These are phyloP conservation scores for Penicillium turbatum DNA, from an alignment of 495 filamentous ascomycete genomes.

Conservation along the genomic window DNA sequence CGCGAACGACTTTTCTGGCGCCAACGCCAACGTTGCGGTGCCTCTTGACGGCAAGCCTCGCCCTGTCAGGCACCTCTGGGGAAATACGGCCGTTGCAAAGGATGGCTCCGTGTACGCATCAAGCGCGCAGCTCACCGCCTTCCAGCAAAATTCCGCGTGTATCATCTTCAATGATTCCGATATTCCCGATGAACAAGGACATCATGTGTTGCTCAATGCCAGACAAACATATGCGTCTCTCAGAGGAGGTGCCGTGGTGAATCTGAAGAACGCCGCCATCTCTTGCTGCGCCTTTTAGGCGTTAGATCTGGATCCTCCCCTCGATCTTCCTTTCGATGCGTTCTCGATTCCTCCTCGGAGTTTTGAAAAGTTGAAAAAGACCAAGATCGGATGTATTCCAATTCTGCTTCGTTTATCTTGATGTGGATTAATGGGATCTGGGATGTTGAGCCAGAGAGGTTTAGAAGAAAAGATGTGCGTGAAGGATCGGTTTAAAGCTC, in stretches of 20 bases:
- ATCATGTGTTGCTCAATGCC: too few relatives aligned
- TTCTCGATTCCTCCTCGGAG: too few relatives aligned
- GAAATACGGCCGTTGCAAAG: conserved; percentile 13
- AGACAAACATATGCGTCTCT: conserved; percentile 13
- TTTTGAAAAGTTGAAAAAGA: too few relatives aligned
- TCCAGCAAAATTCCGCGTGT: conserved; percentile 16
- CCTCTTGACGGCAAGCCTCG: conserved; percentile 20
- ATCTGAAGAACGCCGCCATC: not conserved
- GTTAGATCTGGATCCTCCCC: too few relatives aligned
- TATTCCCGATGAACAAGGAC: not conserved
- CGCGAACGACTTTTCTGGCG: conserved; percentile 21
- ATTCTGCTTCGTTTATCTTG: too few relatives aligned
- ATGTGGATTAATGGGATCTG: too few relatives aligned
- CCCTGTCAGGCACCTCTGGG: conserved; percentile 20
- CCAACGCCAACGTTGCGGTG: conserved; percentile 14
- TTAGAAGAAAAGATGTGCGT: too few relatives aligned
- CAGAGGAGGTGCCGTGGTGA: not conserved
- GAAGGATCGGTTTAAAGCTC: too few relatives aligned
- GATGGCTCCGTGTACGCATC: conserved; percentile 20
- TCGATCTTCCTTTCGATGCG: too few relatives aligned
- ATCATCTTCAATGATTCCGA: conserved; percentile 9
- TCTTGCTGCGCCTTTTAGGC: too few relatives aligned
- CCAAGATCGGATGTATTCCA: too few relatives aligned
- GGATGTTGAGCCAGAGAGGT: too few relatives aligned
- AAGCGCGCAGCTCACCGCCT: conserved; percentile 19